These are phyloP conservation scores for Diaporthe amygdali DNA, from an alignment of 2,329 filamentous ascomycete species.

Conservation along the genomic window DNA sequence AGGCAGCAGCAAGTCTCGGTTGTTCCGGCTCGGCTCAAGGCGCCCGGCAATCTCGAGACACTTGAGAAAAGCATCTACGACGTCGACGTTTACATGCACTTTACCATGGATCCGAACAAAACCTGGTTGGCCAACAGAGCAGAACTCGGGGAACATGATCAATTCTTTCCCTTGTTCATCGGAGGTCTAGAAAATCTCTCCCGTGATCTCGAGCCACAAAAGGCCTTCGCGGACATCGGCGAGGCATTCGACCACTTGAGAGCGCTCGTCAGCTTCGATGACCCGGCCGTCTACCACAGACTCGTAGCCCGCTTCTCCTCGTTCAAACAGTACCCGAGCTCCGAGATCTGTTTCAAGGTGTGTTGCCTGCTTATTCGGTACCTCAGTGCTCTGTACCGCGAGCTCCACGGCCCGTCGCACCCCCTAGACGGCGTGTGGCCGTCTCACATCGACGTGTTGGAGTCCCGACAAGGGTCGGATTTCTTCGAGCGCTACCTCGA, in stretches of 20 bases:
- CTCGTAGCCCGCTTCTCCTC: conserved; percentile 3
- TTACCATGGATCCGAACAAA: not conserved
- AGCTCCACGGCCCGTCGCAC: not conserved
- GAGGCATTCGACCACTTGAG: conserved; percentile 2
- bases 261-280: not conserved
- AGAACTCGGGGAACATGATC: not conserved
- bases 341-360: not conserved
- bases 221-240: not conserved
- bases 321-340: not conserved
- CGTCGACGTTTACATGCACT: not conserved
- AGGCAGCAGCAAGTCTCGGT: not conserved
- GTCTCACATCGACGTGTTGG: not conserved
- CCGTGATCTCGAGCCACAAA: not conserved
- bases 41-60: not conserved
- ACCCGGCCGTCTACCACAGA: conserved; percentile 6
- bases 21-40: not conserved
- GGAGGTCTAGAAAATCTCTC: conserved; percentile 8
- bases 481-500: not conserved
- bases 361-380: conserved; percentile 2
- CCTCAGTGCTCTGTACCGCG: not conserved
- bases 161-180: conserved; percentile 8
- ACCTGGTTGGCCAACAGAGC: not conserved
- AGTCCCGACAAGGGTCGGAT: not conserved
- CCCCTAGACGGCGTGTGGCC: not conserved
- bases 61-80: not conserved